Percentiles rank a stretch among this genome's conserved stretches.
Conservation (phyloP, 495 filamentous ascomycete genomes). For the Penicillium bovifimosum region DNA sequence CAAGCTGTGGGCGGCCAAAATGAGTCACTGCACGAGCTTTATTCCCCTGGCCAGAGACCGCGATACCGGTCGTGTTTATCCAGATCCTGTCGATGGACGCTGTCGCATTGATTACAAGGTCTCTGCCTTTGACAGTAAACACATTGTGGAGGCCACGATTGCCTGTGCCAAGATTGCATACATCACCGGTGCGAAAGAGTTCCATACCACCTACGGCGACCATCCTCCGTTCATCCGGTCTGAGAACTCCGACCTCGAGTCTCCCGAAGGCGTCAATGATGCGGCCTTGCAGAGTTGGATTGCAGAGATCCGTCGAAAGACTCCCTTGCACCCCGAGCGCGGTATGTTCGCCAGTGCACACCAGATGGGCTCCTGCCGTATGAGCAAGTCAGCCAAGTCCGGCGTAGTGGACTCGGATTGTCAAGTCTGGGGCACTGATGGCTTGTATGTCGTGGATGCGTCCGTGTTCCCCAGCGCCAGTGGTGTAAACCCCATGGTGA, state of each 20-base stretch:
- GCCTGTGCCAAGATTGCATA: constrained; percentile 71
- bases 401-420: constrained; percentile 74
- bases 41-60: constrained; percentile 69
- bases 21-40: constrained; percentile 58
- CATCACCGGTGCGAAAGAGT: constrained; percentile 70
- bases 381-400: constrained; percentile 53
- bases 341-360: constrained; percentile 62
- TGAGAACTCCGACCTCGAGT: constrained; percentile 25
- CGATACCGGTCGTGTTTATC: constrained; percentile 66
- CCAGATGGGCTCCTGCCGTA: constrained; percentile 88
- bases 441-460: constrained; percentile 76
- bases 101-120: constrained; percentile 62
- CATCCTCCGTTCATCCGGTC: constrained; percentile 62
- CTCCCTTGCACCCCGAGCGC: constrained; percentile 42
- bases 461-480: constrained; percentile 86
- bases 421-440: constrained; percentile 68
- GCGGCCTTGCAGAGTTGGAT: constrained; percentile 65
- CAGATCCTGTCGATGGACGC: constrained; percentile 61
- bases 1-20: constrained; percentile 58
- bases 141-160: constrained; percentile 66
- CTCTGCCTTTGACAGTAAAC: constrained; percentile 61
- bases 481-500: constrained; percentile 93
- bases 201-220: constrained; percentile 56
- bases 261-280: constrained; percentile 55
- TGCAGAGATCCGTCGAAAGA: constrained; percentile 49